Conservation (phyloP, 345 rosid genomes). For the Pistacia vera region DNA sequence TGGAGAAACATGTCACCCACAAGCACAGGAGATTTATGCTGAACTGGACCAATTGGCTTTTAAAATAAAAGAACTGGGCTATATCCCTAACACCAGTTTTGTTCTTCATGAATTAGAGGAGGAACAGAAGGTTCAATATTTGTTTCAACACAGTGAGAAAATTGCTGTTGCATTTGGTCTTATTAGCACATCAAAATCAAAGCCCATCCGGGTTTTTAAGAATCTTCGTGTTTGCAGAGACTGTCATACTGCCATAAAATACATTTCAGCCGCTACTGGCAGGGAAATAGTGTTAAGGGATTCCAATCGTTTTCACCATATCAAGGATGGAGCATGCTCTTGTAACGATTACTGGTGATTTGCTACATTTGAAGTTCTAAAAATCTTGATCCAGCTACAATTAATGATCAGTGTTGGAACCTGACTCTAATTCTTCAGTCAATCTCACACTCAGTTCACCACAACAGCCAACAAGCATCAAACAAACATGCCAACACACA, state of each 20-base stretch:
- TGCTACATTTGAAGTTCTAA: background rate
- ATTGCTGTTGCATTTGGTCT: conserved; percentile 76
- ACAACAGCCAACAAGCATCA: no score
- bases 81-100: conserved; percentile 64
- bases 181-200: conserved; percentile 48
- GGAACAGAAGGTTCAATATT: conserved; percentile 58
- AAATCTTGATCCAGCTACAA: background rate
- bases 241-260: conserved; percentile 74
- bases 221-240: conserved; percentile 73
- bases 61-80: conserved; percentile 60
- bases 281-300: conserved; percentile 78
- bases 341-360: conserved; percentile 76
- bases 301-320: conserved; percentile 78
- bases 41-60: conserved; percentile 47
- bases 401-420: background rate
- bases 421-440: no score
- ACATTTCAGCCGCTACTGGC: conserved; percentile 46
- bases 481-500: no score
- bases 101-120: conserved; percentile 74
- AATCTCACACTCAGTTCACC: no score
- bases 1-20: conserved; percentile 69
- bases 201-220: conserved; percentile 69
- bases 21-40: conserved; percentile 39
- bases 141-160: conserved; percentile 81
- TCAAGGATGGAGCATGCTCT: conserved; percentile 73